Conservation (phyloP, 2,329 filamentous ascomycete genomes). For the Talaromyces verruculosus region DNA sequence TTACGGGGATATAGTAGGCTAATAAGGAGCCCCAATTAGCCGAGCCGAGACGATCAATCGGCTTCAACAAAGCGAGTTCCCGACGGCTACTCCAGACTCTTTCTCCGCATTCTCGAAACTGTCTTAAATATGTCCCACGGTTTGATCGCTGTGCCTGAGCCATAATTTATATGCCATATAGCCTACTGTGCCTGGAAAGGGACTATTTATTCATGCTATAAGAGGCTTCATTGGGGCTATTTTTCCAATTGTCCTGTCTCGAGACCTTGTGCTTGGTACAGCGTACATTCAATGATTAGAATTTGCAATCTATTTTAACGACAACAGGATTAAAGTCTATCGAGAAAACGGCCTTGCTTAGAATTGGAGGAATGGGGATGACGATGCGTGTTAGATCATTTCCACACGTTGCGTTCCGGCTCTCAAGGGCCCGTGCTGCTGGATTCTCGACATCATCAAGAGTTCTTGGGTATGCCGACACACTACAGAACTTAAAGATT, state of each 20-base stretch:
- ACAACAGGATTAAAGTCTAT: neutral
- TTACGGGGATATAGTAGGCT: conserved; percentile 2
- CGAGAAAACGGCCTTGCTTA: neutral
- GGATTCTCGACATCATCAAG: conserved; percentile 37
- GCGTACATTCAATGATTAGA: neutral
- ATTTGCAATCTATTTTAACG: neutral
- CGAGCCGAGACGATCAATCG: neutral
- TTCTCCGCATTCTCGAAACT: conserved; percentile 5
- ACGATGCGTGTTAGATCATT: neutral
- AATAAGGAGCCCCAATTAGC: neutral
- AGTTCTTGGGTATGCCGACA: conserved; percentile 54
- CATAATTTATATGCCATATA: neutral
- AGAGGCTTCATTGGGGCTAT: neutral
- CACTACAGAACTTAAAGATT: conserved; percentile 65
- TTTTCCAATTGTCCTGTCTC: neutral
- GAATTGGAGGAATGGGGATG: neutral
- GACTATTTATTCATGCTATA: neutral
- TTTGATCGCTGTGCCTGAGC: conserved; percentile 15
- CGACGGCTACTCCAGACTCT: conserved; percentile 1
- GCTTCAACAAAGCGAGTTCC: conserved; percentile 1
- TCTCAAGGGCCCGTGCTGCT: conserved; percentile 18
- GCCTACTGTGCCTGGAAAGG: neutral
- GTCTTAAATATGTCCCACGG: conserved; percentile 23
- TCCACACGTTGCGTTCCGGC: conserved; percentile 25
- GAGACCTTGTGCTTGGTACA: neutral